Base-by-base conservation (phyloP, 1,284 basidiomycete genomes). In the Ceratobasidium sp. region DNA sequence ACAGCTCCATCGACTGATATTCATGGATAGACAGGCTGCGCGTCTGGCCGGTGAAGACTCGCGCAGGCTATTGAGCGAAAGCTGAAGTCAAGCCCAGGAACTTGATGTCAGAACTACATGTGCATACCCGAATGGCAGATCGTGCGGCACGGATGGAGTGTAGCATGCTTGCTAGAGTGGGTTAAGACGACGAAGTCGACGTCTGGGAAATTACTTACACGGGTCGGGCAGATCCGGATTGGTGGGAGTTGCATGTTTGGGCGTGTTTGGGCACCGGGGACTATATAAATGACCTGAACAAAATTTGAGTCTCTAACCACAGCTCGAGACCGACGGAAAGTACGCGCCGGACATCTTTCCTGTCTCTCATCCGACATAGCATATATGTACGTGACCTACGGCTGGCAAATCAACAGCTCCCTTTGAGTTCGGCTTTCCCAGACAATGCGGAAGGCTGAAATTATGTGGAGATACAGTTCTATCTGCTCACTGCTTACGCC, bases 1-100 rank as follows among this genome's bases (percentile, higher is more conserved):
- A 88, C 61, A 99, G 86, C 78, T 91, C 89, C 82, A 98, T 92
- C 69, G 95, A 97, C 81, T 98, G 95, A 84, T 98, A 95, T 84
- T 99, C 96, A 84, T 99, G 96, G 79, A 99, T 96, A 59, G 95
- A 97, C 78, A 99, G 88, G 83, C 91, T 92, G 78, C 96, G 93
- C 84, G 86, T 93, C 87, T 96, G 95, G 80, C 88, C 86, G 78
- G 86, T 87, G 86, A 86, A 88, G 28, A 25, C 66, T 59, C 66
- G 66, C 40, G 38, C 64, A 30, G 66, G 66, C 66, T 69, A 28
- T 59, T 36, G n/a, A 30, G 16, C 54, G 28, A 42, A 58, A 61
- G 23, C 16, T 61, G 28, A 61, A 28, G 9, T 61, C 40, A 38
- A 44, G 33, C 42, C 48, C 2, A 18, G 21, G 11, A 33, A 58